Base-by-base conservation (phyloP, 257 asterid genomes). In the Primulina tabacum region DNA sequence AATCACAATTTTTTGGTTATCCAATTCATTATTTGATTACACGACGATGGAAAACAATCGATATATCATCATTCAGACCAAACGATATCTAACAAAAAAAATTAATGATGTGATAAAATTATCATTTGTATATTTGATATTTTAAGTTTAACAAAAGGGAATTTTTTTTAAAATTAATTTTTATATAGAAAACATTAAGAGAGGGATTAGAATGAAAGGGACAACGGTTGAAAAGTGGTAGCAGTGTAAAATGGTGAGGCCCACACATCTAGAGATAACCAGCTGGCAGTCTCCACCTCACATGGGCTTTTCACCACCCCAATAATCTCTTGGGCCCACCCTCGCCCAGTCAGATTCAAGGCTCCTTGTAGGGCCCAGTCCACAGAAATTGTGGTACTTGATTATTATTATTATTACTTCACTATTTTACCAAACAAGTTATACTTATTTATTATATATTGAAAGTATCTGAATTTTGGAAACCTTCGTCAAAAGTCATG, bases 251-350 rank as follows among this genome's bases (percentile, higher is more conserved):
- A 29, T 9, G 1, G 30, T 20, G 68, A 38, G 78, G 7, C 75
- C 81, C 80, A 76, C 78, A 58, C 34, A 76, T 68, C 73, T 60
- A 80, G 85, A 74, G 80, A 76, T 11, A 67, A 80, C 82, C 80
- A 81, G 84, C 83, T 82, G 79, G 83, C 80, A 81, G 84, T 77
- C 79, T 73, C 90, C 79, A 86, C 83, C 80, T 81, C 88, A 83
- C 91, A 86, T 83, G 91, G 82, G 75, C 57, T 66, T 65, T 58
- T 65, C 62, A 65, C 50, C 65, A 34, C 50, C 64, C 50, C 40
- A 60, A 50, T 57, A 67, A 58, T 68, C 66, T 17, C 8, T 1
- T 69, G 74, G 85, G 66, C 21, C 84, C 84, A 2, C 64, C 1
- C 60, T 66, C 68, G n/a, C 70, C 59, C 66, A 68, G 71, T 81